A percentile compares a stretch with the other conserved stretches of the same genome.
Evolutionary conservation across 1,139 yeast genomes (phyloP).

Genomic region (Lodderomyces jiufengensis): DNA sequence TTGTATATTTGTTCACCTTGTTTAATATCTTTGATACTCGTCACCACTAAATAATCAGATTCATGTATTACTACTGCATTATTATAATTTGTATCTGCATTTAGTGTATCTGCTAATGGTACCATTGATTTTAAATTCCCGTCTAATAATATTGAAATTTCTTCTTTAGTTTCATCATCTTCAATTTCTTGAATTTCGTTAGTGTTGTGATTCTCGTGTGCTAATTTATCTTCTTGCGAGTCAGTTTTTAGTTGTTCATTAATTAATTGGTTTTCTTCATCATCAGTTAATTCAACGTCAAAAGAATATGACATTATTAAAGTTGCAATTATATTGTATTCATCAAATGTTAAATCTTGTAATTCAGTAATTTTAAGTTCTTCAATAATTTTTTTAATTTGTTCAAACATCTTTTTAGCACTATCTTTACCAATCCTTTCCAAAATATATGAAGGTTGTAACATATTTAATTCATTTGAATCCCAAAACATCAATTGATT

Average conservation of each 20-base stretch:
- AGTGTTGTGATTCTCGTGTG: neutral
- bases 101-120: conserved; percentile 86
- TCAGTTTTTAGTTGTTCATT: conserved; percentile 1
- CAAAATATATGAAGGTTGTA: conserved; percentile 69
- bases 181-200: conserved; percentile 6
- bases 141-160: conserved; percentile 20
- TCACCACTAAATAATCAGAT: conserved; percentile 55
- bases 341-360: conserved; percentile 41
- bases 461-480: conserved; percentile 43
- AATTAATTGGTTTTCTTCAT: conserved; percentile 13
- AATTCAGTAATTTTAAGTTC: conserved; percentile 22
- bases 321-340: conserved; percentile 69
- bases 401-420: conserved; percentile 58
- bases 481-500: conserved; percentile 81
- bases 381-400: conserved; percentile 21
- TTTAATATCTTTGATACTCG: conserved; percentile 57
- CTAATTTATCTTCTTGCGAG: neutral
- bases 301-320: conserved; percentile 46
- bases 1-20: conserved; percentile 77
- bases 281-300: conserved; percentile 28
- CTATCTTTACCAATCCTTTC: conserved; percentile 67
- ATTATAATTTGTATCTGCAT: conserved; percentile 76
- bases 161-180: conserved; percentile 9
- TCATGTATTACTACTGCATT: conserved; percentile 67
- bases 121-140: conserved; percentile 77